Conservation (phyloP, 176 grass and related monocot genomes). For the Olyra latifolia region DNA sequence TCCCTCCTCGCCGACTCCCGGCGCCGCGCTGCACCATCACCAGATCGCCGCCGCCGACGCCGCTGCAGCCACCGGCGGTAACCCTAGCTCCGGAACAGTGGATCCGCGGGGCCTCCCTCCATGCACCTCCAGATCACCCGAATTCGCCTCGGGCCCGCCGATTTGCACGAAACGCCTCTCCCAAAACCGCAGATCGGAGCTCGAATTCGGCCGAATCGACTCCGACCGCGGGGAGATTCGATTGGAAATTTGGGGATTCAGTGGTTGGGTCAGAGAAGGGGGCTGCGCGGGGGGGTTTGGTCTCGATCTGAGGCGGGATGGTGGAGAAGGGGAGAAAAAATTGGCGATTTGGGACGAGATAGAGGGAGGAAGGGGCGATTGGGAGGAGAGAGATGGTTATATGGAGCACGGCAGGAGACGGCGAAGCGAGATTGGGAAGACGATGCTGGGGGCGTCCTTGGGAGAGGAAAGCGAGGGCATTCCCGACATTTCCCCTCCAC, state of each 20-base stretch:
- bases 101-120: constrained; percentile 47
- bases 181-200: constrained; percentile 24
- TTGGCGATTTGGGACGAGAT: constrained; percentile 23
- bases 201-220: constrained; percentile 43
- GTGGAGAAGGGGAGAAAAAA: constrained; percentile 5
- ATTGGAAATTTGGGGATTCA: constrained; percentile 27
- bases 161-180: background rate
- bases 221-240: constrained; percentile 18
- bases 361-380: background rate
- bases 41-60: constrained; percentile 22
- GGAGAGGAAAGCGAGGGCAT: constrained; percentile 35
- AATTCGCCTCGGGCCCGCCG: constrained; percentile 22
- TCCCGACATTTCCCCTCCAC: constrained; percentile 26
- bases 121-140: constrained; percentile 37
- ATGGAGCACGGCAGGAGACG: constrained; percentile 38
- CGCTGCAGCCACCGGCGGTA: constrained; percentile 8
- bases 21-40: constrained; percentile 62
- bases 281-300: background rate
- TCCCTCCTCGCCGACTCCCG: constrained; percentile 53
- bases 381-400: constrained; percentile 38
- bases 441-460: constrained; percentile 30
- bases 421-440: constrained; percentile 19
- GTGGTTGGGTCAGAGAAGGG: background rate
- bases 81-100: constrained; percentile 47
- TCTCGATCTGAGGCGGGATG: background rate